Evolutionary conservation across 139 green algal genomes (phyloP).

Genomic region (Chlorella sp.): DNA sequence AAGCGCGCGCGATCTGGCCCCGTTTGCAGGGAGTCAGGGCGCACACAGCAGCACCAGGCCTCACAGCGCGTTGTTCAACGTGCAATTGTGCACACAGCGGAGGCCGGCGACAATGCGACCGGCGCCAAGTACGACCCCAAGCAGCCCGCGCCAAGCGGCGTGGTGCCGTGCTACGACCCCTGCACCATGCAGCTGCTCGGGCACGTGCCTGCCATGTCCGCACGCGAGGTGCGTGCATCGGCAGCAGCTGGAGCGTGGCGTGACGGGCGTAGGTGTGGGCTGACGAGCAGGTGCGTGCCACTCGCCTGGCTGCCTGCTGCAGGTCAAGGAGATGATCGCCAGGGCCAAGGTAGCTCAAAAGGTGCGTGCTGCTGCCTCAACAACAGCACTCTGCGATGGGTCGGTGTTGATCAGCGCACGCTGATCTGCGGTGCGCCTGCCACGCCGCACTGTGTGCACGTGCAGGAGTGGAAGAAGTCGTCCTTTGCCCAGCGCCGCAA

Average conservation of each 20-base stretch:
- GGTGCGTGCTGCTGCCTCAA: too few relatives aligned
- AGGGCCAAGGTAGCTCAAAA: not conserved
- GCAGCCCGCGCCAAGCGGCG: constrained; percentile 32
- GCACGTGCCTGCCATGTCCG: constrained; percentile 71
- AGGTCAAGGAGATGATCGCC: constrained; percentile 1
- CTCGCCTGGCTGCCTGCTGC: not conserved
- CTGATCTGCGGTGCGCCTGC: not conserved
- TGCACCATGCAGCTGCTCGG: constrained; percentile 80
- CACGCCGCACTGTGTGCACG: too few relatives aligned
- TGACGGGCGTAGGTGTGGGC: too few relatives aligned
- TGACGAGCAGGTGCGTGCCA: too few relatives aligned
- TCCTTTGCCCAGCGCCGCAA: constrained; percentile 69
- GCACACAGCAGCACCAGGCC: too few relatives aligned
- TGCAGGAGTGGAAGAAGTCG: constrained; percentile 56
- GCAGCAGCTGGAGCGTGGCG: too few relatives aligned
- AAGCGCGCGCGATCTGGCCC: too few relatives aligned
- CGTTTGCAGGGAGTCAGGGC: too few relatives aligned
- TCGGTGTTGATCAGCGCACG: not conserved
- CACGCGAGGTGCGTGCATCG: not conserved
- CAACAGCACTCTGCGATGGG: too few relatives aligned
- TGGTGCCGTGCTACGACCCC: constrained; percentile 76
- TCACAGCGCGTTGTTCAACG: too few relatives aligned
- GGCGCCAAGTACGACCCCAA: constrained; percentile 26
- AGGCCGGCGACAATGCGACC: constrained; percentile 25
- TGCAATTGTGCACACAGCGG: too few relatives aligned